A percentile compares a stretch with the other conserved stretches of the same genome.
These are phyloP conservation scores for Podaxis mareebaensis DNA, from an alignment of 768 basidiomycete species.

Conservation along the genomic window DNA sequence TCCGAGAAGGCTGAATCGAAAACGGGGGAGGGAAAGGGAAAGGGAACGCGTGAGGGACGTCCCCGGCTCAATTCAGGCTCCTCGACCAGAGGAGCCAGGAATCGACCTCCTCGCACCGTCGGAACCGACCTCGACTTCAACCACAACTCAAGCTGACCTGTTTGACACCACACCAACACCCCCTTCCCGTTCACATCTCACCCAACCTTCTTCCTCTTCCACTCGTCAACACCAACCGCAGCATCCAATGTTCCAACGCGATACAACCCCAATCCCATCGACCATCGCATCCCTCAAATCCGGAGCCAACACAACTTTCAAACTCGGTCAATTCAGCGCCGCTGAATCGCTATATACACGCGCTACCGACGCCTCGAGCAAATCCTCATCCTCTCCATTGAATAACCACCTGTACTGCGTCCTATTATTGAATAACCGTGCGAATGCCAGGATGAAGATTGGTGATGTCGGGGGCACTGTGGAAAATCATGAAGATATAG, in stretches of 20 bases:
- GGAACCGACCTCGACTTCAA: conserved; percentile 1
- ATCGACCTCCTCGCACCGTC: conserved; percentile 36
- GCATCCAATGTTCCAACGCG: conserved; percentile 33
- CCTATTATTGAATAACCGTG: conserved; percentile 83
- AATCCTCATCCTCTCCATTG: conserved; percentile 35
- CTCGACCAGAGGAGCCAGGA: too few relatives aligned
- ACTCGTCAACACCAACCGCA: conserved; percentile 27
- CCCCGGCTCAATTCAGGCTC: neutral
- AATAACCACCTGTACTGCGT: conserved; percentile 65
- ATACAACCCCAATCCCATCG: conserved; percentile 33
- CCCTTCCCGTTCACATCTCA: conserved; percentile 7
- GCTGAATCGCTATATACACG: conserved; percentile 73
- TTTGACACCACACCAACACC: conserved; percentile 21
- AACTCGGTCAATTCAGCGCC: conserved; percentile 85
- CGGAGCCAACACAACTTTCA: conserved; percentile 77
- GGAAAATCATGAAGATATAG: conserved; percentile 22
- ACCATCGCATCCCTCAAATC: conserved; percentile 66
- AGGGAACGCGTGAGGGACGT: conserved; percentile 4
- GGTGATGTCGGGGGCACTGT: conserved; percentile 68
- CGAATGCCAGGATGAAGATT: conserved; percentile 69
- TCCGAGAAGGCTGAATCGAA: conserved; percentile 13
- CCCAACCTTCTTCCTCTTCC: conserved; percentile 22
- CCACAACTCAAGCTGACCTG: conserved; percentile 25
- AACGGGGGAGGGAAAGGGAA: conserved; percentile 7
- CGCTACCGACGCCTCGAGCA: conserved; percentile 48